Base-by-base conservation (phyloP, 2,329 filamentous ascomycete genomes). In the Penicillium sclerotigenum region DNA sequence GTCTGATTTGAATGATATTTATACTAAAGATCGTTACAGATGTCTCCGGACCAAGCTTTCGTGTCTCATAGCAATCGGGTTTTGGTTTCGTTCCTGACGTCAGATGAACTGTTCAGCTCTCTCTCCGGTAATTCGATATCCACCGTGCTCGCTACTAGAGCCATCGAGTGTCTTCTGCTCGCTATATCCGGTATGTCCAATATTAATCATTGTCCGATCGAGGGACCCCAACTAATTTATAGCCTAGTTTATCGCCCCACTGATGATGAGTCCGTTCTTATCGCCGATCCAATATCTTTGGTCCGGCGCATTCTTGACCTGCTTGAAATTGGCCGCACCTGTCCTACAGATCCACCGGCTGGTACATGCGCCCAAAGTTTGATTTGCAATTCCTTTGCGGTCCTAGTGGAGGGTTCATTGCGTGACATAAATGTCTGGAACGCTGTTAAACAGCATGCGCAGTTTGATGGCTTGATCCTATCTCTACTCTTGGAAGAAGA, bases 1-100 rank as follows among this genome's bases (percentile, higher is more conserved):
- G 10, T 41, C 22, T 9, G 4, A 2, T 7, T 33, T 24, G 18
- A 37, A 42, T 33, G 9, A 28, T 28, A 8, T 24, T 9, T 20
- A n/a, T 47, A n/a, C 37, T 48, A 48, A 56, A 40, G 1, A 34
- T 20, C 14, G 9, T 31, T 28, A 6, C 11, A 73, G 66, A 58
- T 67, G 14, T 65, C 67, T 7, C 68, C 71, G 16, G 69, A 73
- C 36, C 65, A 69, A 51, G 59, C 59, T n/a, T 75, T 77, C 47
- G 66, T 77, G 13, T 65, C 64, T 41, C 77, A 77, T 53, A 76
- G 73, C 57, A 72, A 87, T 54, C 75, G 74, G 7, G 75, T 88
- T 28, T 73, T 88, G 22, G 80, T 87, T 31, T 75, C 80, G 18
- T 85, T 86, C 7, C 79, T 90, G 47, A 83, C 81, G 13, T 81